Evolutionary conservation across 345 rosid species (phyloP), one percentile per base, ranked within the genome.

Genomic region (Lumnitzera racemosa): DNA sequence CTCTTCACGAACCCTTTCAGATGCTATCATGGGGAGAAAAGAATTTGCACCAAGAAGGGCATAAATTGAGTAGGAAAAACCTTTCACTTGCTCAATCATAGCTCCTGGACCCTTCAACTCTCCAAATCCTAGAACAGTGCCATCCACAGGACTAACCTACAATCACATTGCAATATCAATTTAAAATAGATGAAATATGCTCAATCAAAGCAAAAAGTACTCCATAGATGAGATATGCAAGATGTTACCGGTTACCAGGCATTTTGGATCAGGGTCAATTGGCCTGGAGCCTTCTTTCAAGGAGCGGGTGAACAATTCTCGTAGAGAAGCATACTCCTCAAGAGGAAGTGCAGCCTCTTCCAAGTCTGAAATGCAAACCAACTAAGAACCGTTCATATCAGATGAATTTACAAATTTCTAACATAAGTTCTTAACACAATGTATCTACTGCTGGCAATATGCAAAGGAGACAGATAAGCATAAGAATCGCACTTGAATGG

Each of bases 141-240:
- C 99, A 76, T 94, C 99, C 66, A 88, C 97, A 58, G 99, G 97
- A 72, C 97, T 90, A 72, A 86, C 83, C 97, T 94, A 80, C 54
- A 54, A 65, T 65, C 50, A 48, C 24, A 71, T 1, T 15, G 31
- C 24, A 63, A 64, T 41, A 64, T 11, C n/a, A 46, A 65, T 29
- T 41, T 50, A 29, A 15, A 62, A 62, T 17, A 67, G 62, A 56
- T 48, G 46, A 69, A 53, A 67, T 73, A 60, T 57, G 56, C 46
- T 50, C 29, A 62, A 61, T 55, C 65, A 57, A 64, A 50, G 24
- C 31, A 20, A 64, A 56, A 53, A 14, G 29, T 23, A 46, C 48
- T 57, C 62, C 67, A 69, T 47, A 48, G 59, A 60, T 43, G 65
- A 57, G 58, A 74, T 61, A 57, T 58, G 57, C 74, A 64, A 70